Evolutionary conservation across 495 filamentous ascomycete species (phyloP).

Genomic region (Aspergillus ellipticus): DNA sequence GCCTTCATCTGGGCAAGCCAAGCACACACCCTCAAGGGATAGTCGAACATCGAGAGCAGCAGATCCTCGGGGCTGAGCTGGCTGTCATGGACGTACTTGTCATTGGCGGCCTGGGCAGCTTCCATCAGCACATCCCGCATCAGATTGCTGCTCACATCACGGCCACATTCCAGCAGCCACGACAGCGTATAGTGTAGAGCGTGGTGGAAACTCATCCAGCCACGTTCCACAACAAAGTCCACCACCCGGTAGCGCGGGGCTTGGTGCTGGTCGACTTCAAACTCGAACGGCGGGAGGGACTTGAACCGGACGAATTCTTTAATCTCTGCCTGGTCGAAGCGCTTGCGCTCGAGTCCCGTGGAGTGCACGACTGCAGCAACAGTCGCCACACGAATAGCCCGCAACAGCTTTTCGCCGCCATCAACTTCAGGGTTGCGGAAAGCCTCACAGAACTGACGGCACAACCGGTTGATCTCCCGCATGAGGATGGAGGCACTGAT

Average conservation of each 20-base stretch:
- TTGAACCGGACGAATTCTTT: slow-evolving; percentile 82
- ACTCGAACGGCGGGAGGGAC: slow-evolving; percentile 69
- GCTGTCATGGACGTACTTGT: slow-evolving; percentile 23
- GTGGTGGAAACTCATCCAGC: slow-evolving; percentile 96
- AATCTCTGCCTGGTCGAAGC: slow-evolving; percentile 85
- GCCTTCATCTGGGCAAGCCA: slow-evolving; percentile 98
- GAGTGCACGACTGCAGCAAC: slow-evolving; percentile 80
- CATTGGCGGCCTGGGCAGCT: slow-evolving; percentile 44
- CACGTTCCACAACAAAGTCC: slow-evolving; percentile 79
- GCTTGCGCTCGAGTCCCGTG: slow-evolving; percentile 77
- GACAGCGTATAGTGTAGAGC: slow-evolving; percentile 95
- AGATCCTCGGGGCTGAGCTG: slow-evolving; percentile 61
- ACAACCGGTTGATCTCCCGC: slow-evolving; percentile 87
- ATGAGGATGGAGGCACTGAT: slow-evolving; percentile 93
- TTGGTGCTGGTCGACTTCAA: slow-evolving; percentile 55
- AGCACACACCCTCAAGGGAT: slow-evolving; percentile 84
- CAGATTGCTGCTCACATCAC: slow-evolving; percentile 62
- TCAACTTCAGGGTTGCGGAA: slow-evolving; percentile 65
- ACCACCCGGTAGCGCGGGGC: slow-evolving; percentile 60
- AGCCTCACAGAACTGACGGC: slow-evolving; percentile 80
- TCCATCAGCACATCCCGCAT: slow-evolving; percentile 61
- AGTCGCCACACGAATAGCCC: slow-evolving; percentile 72
- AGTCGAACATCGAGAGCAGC: slow-evolving; percentile 86
- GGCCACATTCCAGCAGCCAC: slow-evolving; percentile 90
- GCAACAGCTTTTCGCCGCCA: slow-evolving; percentile 57